These are phyloP conservation scores for Bruguiera sexangula DNA, from an alignment of 345 rosid species.

Conservation along the genomic window DNA sequence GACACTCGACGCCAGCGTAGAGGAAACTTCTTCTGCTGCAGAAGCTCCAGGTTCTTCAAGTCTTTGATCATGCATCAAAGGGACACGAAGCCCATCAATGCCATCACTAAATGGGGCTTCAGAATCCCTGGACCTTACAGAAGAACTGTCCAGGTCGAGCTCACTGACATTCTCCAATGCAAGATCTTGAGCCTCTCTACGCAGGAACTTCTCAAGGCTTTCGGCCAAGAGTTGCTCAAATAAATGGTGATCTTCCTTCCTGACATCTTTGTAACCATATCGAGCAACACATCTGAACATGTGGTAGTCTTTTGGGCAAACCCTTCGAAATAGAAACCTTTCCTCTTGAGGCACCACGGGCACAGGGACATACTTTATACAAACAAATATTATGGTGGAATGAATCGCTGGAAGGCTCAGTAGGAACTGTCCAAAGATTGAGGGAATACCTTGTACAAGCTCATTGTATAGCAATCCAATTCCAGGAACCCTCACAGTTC, in stretches of 20 bases:
- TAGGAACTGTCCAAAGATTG: slow-evolving; percentile 82
- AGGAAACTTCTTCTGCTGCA: slow-evolving; percentile 25
- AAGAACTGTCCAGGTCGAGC: slow-evolving; percentile 42
- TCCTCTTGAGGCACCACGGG: slow-evolving; percentile 91
- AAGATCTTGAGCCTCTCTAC: slow-evolving; percentile 71
- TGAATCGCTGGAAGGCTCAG: slow-evolving; percentile 87
- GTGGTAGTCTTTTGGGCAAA: slow-evolving; percentile 91
- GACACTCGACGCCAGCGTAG: slow-evolving; percentile 45
- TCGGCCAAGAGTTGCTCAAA: slow-evolving; percentile 81
- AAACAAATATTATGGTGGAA: slow-evolving; percentile 77
- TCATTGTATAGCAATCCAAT: slow-evolving; percentile 83
- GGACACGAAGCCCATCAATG: slow-evolving; percentile 54
- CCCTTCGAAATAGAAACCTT: slow-evolving; percentile 80
- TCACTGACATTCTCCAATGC: slow-evolving; percentile 58
- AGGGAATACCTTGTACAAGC: slow-evolving; percentile 89
- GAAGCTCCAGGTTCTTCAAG: slow-evolving; percentile 33
- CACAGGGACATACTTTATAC: slow-evolving; percentile 91
- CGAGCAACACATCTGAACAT: slow-evolving; percentile 86
- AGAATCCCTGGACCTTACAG: slow-evolving; percentile 31
- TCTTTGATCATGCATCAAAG: slow-evolving; percentile 52
- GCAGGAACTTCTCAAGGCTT: slow-evolving; percentile 77
- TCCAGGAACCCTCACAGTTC: slow-evolving; percentile 81
- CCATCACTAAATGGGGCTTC: slow-evolving; percentile 11
- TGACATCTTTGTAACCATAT: slow-evolving; percentile 84
- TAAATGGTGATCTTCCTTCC: slow-evolving; percentile 75